phyloP scores from a whole-genome alignment of 495 filamentous ascomycete genomes.

The Evernia prunastri region DNA sequence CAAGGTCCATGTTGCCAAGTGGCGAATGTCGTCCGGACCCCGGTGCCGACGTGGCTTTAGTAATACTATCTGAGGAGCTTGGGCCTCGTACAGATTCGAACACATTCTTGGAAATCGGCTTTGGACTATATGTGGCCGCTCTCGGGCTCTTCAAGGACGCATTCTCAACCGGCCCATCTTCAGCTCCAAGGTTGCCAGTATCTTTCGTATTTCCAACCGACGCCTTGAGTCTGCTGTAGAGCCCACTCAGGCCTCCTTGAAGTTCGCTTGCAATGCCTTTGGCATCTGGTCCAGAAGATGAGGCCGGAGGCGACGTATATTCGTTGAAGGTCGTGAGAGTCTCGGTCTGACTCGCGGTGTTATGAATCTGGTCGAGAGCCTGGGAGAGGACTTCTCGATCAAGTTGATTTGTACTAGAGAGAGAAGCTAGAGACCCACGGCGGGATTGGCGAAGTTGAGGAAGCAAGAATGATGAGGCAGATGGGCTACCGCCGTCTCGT shows the following conservation, averaged over 20 bases:
- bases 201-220: constrained; percentile 68
- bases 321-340: constrained; percentile 85
- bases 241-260: constrained; percentile 74
- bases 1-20: background rate
- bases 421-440: constrained; percentile 58
- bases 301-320: constrained; percentile 49
- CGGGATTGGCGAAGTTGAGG: constrained; percentile 46
- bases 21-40: constrained; percentile 4
- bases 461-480: constrained; percentile 39
- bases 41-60: background rate
- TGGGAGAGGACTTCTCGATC: constrained; percentile 67
- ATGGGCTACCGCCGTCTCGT: constrained; percentile 37
- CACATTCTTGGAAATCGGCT: constrained; percentile 11
- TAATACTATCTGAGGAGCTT: constrained; percentile 4
- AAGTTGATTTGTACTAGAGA: constrained; percentile 49
- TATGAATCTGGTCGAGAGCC: constrained; percentile 79
- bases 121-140: constrained; percentile 38
- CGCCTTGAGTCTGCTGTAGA: constrained; percentile 75
- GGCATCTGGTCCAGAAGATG: constrained; percentile 50
- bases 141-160: constrained; percentile 34
- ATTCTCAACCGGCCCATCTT: constrained; percentile 33
- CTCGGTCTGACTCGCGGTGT: constrained; percentile 68
- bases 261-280: constrained; percentile 65
- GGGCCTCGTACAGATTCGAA: background rate
- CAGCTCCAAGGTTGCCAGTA: constrained; percentile 37